Evolutionary conservation across 164 flowering plant genomes (phyloP), one percentile per base, ranked within the genome.

Genomic region (Vitis rupestris): DNA sequence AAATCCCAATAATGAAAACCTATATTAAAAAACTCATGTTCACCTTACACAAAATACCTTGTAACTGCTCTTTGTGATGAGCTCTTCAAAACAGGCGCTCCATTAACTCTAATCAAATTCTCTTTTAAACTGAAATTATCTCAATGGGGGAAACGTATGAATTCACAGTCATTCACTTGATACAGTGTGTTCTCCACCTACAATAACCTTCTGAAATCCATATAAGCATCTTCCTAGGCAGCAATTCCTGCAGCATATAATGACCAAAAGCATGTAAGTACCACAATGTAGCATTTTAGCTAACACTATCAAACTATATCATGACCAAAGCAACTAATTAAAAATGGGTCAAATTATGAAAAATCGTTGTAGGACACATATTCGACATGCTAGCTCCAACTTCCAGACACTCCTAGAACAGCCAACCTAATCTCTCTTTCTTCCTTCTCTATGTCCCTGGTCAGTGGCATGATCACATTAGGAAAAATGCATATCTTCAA

Each of bases 171-270:
- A 7, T 37, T 37, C 44, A 37, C 44, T 37, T 37, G 44, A 37
- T 37, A 37, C 44, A 37, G 44, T 37, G 44, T 37, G 44, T 50
- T 60, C 50, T 76, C 50, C 71, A 78, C 77, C 86, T 80, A 82
- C 81, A 61, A 57, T 59, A 80, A 73, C 66, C 19, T 72, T 63
- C 63, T 65, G 77, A 73, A 61, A 75, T 65, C 71, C 70, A 61
- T 68, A 71, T 72, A 69, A 69, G 47, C 30, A 67, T 64, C 63
- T 61, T 76, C 81, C 87, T 82, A 87, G 17, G 91, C 80, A 71
- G 90, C 88, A 79, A 87, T 83, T 76, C 90, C 91, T 87, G 87
- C 59, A 73, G 64, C 71, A 75, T 75, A 66, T 5, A 12, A 69
- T 13, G 19, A 60, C 8, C 53, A 63, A 63, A 14, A 69, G 55